Base-by-base conservation (phyloP, 495 filamentous ascomycete genomes). In the Penicillium robsamsonii region DNA sequence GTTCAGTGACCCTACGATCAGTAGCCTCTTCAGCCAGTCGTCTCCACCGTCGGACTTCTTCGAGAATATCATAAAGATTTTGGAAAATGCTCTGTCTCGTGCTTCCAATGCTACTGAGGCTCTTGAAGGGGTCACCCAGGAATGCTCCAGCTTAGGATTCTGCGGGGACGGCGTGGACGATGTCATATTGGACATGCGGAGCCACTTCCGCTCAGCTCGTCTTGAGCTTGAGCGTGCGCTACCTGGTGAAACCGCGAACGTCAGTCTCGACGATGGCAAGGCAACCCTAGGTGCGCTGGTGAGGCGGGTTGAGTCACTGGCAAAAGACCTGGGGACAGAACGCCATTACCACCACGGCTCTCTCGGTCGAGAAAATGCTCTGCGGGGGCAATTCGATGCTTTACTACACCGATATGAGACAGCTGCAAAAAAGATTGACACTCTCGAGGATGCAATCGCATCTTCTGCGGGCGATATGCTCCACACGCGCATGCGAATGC, bases 201-300 rank as follows among this genome's bases (percentile, higher is more conserved):
- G 63, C 15, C 69, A 75, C 22, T 84, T 90, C 67, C 82, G 86
- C n/a, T 60, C 78, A n/a, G 86, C 87, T 4, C 81, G 87, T 4
- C 73, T 90, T 1, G 80, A 86, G 25, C 75, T 90, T 6, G 88
- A 90, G 58, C 81, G 83, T 60, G 70, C 86, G 2, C 75, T 84
- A 0, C 88, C 87, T 0, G 87, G 86, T 4, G 87, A 90, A 61
- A 70, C 75, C 63, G 17, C 83, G 57, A 33, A 76, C 73, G 49
- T 74, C 53, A 33, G 78, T 52, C 45, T 78, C 15, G 50, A 64
- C n/a, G 56, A 75, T 40, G 75, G 71, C 2, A 67, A 63, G 46
- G 72, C 53, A 58, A 83, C 66, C 56, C 76, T 61, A 38, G 56
- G 60, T 50, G 75, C 65, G 25, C 66, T 75, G 44, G 64, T 72